Evolutionary conservation across 768 basidiomycete genomes (phyloP), one percentile per base, ranked within the genome.

Genomic region (Pluteus cervinus): DNA sequence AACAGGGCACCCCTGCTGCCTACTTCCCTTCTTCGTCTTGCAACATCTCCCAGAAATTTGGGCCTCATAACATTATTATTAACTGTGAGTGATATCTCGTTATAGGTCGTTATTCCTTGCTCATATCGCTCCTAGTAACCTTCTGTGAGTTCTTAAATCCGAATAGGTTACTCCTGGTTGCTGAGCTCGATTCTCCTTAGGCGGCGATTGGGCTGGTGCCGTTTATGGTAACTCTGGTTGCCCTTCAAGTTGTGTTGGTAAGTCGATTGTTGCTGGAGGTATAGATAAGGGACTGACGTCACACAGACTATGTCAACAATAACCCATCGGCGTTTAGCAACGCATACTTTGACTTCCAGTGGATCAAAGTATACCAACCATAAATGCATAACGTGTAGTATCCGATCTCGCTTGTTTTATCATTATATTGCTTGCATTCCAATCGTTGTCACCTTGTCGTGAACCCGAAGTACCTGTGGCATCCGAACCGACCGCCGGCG

Each of bases 261-360:
- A 50, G 75, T 63, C 18, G 21, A 12, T 29, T 8, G 31, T 23
- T 12, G 8, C 15, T 17, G 14, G 33, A 3, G 5, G 34, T 35
- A 25, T 24, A 7, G 8, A 24, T n/a, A n/a, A n/a, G n/a, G n/a
- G n/a, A n/a, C n/a, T n/a, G n/a, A n/a, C n/a, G n/a, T n/a, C n/a
- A n/a, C n/a, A n/a, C n/a, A 82, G 79, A 75, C 43, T 81, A 62
- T 46, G 81, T 83, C 46, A 69, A 76, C 60, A 69, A 71, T 42
- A 79, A 84, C 48, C 86, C 86, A 1, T 54, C 58, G 3, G 79
- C 78, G 8, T 87, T 87, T 58, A 45, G 47, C 7, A 62, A 81
- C 22, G 82, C 86, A 0, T 86, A 77, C 63, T 88, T 84, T 60
- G 75, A 84, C 29, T 71, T 89, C 53, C 67, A 70, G 32, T 73